Conservation (phyloP, 2,329 filamentous ascomycete species). For the Cercospora citrullina region DNA sequence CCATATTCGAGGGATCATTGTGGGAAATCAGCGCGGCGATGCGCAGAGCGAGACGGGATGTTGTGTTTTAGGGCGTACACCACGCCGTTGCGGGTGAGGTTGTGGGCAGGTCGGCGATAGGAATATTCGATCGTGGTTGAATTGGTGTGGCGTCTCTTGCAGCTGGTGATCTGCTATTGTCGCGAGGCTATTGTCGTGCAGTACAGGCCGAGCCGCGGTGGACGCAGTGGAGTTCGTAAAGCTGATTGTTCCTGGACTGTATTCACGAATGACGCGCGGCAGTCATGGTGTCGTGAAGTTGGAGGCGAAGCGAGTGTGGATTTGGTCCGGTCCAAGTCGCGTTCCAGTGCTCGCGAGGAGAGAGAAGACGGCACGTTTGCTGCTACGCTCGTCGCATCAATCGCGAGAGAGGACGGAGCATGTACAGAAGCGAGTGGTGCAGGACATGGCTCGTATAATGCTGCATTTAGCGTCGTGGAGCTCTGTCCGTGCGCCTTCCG, state of each 20-base stretch:
- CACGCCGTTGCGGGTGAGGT: background rate
- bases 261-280: background rate
- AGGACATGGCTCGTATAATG: background rate
- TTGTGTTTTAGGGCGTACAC: background rate
- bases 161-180: background rate
- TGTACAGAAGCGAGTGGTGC: background rate
- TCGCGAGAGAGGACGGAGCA: background rate
- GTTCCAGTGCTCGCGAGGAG: background rate
- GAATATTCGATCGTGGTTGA: slow-evolving; percentile 2
- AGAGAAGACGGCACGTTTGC: background rate
- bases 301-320: background rate
- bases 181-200: background rate
- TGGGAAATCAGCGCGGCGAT: slow-evolving; percentile 2
- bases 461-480: background rate
- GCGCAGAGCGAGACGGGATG: background rate
- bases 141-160: background rate
- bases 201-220: background rate
- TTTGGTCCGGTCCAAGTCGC: background rate
- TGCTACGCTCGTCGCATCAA: background rate
- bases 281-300: background rate
- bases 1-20: slow-evolving; percentile 33
- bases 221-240: background rate
- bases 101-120: slow-evolving; percentile 5
- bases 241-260: background rate
- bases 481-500: background rate